These are phyloP conservation scores for Aspergillus wentii DNA, from an alignment of 495 filamentous ascomycete species.

Conservation along the genomic window DNA sequence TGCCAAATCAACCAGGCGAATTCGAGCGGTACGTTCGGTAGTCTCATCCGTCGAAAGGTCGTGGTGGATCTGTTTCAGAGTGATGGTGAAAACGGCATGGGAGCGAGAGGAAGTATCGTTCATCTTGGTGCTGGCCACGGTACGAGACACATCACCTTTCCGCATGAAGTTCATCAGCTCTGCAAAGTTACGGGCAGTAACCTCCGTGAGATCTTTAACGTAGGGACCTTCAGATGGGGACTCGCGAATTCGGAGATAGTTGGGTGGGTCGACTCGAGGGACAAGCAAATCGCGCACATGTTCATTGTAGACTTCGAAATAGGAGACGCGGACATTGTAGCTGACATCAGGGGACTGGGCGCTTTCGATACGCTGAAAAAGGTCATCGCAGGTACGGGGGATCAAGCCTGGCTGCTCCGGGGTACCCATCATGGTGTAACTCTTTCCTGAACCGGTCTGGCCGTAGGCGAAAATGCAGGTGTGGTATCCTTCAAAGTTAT, in stretches of 20 bases:
- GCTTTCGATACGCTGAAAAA: constrained; percentile 89
- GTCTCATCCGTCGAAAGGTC: constrained; percentile 92
- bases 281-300: constrained; percentile 94
- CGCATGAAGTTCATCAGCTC: constrained; percentile 91
- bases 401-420: constrained; percentile 84
- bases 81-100: constrained; percentile 97
- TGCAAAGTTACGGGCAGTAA: constrained; percentile 72
- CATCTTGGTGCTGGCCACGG: constrained; percentile 97
- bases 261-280: constrained; percentile 65
- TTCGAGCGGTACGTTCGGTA: constrained; percentile 87
- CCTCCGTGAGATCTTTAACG: constrained; percentile 91
- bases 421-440: constrained; percentile 99
- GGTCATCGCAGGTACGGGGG: constrained; percentile 91
- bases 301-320: constrained; percentile 99
- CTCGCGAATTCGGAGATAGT: constrained; percentile 97
- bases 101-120: constrained; percentile 94
- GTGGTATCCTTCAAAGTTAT: constrained; percentile 99
- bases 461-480: constrained; percentile 99
- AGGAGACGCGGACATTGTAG: constrained; percentile 94
- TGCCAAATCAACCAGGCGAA: constrained; percentile 92
- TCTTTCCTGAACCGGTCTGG: constrained; percentile 96
- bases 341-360: constrained; percentile 82
- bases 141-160: constrained; percentile 80
- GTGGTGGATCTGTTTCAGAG: constrained; percentile 94
- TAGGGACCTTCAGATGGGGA: constrained; percentile 95